phyloP scores from a whole-genome alignment of 768 basidiomycete species.

The Calocybe indica region DNA sequence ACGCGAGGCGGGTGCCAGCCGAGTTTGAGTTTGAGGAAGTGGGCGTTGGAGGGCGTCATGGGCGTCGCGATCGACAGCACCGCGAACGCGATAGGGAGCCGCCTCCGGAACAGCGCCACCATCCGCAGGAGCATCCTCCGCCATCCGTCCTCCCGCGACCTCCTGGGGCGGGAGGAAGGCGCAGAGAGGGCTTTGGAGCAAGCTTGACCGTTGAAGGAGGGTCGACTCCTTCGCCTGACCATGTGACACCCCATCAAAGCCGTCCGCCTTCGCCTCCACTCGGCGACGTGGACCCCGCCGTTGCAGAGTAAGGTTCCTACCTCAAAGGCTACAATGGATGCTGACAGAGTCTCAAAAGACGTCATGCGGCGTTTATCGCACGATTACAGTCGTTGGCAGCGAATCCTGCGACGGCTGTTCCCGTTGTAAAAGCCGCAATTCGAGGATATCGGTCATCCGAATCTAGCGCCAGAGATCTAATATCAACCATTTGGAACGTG shows the following conservation, averaged over 20 bases:
- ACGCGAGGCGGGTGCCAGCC: slow-evolving; percentile 64
- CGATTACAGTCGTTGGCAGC: slow-evolving; percentile 56
- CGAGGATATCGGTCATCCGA: slow-evolving; percentile 77
- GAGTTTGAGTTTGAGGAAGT: slow-evolving; percentile 59
- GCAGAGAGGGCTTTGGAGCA: slow-evolving; percentile 60
- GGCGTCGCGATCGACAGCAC: slow-evolving; percentile 38
- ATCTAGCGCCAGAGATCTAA: slow-evolving; percentile 74
- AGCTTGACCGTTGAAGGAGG: slow-evolving; percentile 38
- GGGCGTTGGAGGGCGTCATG: slow-evolving; percentile 29
- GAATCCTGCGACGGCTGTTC: slow-evolving; percentile 50
- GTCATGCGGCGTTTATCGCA: slow-evolving; percentile 57
- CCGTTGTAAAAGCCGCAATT: slow-evolving; percentile 68
- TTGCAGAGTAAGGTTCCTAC: slow-evolving; percentile 41
- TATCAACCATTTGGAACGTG: slow-evolving; percentile 85
- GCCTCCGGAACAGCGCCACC: slow-evolving; percentile 23
- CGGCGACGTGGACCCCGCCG: slow-evolving; percentile 46
- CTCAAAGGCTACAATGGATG: not conserved
- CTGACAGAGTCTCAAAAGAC: slow-evolving; percentile 32
- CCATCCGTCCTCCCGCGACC: slow-evolving; percentile 8
- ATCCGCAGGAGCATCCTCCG: slow-evolving; percentile 6
- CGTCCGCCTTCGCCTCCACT: slow-evolving; percentile 34
- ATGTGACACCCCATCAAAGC: slow-evolving; percentile 19
- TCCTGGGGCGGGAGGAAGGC: slow-evolving; percentile 28
- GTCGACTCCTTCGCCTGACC: slow-evolving; percentile 8
- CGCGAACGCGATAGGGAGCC: slow-evolving; percentile 45